A percentile compares a stretch with the other conserved stretches of the same genome.
Conservation (phyloP, 176 grass and related monocot species). For the Dendrocalamus sinicus region DNA sequence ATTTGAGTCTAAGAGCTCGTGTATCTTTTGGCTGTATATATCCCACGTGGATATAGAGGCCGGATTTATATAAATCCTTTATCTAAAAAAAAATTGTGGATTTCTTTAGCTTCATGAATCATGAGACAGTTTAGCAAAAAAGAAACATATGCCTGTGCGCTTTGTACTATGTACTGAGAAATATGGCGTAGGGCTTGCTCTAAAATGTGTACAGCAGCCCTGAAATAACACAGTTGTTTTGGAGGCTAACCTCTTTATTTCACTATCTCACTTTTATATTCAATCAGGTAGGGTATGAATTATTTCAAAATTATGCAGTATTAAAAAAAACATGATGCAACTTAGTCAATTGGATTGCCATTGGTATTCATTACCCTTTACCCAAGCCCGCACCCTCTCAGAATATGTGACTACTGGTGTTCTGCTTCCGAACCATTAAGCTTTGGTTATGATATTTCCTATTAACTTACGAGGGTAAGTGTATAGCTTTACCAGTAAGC, state of each 20-base stretch:
- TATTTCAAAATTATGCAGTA: neutral
- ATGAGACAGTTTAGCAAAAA: constrained; percentile 6
- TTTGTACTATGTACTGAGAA: neutral
- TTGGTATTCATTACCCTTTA: neutral
- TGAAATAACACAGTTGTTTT: neutral
- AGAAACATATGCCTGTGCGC: neutral
- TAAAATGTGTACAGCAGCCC: neutral
- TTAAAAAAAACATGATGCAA: no score
- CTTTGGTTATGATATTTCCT: neutral
- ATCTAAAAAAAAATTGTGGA: no score
- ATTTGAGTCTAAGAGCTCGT: no score
- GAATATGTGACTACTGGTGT: neutral
- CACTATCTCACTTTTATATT: neutral
- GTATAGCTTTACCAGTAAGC: constrained; percentile 1
- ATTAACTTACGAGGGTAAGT: neutral
- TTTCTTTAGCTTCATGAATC: constrained; percentile 5
- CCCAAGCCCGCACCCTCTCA: neutral
- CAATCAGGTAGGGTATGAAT: neutral
- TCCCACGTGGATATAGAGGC: no score
- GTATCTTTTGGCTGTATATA: no score
- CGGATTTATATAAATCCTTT: no score
- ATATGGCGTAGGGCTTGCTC: neutral
- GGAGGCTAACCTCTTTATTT: neutral
- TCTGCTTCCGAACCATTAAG: neutral
- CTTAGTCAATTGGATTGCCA: neutral